Percentiles rank a stretch among this genome's conserved stretches.
These are phyloP conservation scores for Parmelia sp. DNA, from an alignment of 495 filamentous ascomycete genomes.

Conservation along the genomic window DNA sequence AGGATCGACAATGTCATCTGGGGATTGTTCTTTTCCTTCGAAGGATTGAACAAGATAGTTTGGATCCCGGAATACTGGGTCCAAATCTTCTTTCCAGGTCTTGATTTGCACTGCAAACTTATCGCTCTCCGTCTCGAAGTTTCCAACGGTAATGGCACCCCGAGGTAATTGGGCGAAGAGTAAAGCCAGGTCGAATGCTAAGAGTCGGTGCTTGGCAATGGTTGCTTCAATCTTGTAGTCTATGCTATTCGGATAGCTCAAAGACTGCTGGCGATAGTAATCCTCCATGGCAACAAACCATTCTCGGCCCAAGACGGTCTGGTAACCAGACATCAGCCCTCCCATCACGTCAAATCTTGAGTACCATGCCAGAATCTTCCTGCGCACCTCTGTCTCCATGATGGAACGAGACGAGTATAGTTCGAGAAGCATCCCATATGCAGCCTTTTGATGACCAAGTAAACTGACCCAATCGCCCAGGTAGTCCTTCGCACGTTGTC, in stretches of 20 bases:
- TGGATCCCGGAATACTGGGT: conserved; percentile 51
- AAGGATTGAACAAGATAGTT: conserved; percentile 55
- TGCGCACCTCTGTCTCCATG: conserved; percentile 59
- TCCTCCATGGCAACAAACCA: conserved; percentile 69
- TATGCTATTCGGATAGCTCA: conserved; percentile 55
- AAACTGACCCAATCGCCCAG: conserved; percentile 92
- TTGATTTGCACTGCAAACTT: conserved; percentile 48
- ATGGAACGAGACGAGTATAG: conserved; percentile 73
- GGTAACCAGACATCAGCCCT: conserved; percentile 72
- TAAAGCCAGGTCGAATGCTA: conserved; percentile 73
- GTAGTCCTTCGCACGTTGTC: conserved; percentile 61
- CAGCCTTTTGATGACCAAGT: conserved; percentile 86
- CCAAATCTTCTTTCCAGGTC: conserved; percentile 51
- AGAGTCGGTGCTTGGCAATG: conserved; percentile 60
- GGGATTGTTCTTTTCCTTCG: conserved; percentile 42
- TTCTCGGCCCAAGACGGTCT: conserved; percentile 64
- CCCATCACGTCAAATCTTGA: conserved; percentile 80
- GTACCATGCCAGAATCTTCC: conserved; percentile 79
- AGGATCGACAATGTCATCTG: conserved; percentile 65
- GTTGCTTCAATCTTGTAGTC: conserved; percentile 58
- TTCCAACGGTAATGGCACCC: conserved; percentile 55
- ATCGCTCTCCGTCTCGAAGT: conserved; percentile 59
- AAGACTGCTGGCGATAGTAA: conserved; percentile 53
- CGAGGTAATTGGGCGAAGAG: conserved; percentile 63
- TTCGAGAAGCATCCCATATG: conserved; percentile 69